Conservation (phyloP, 306 rosid genomes). For the Dalbergia cultrata region DNA sequence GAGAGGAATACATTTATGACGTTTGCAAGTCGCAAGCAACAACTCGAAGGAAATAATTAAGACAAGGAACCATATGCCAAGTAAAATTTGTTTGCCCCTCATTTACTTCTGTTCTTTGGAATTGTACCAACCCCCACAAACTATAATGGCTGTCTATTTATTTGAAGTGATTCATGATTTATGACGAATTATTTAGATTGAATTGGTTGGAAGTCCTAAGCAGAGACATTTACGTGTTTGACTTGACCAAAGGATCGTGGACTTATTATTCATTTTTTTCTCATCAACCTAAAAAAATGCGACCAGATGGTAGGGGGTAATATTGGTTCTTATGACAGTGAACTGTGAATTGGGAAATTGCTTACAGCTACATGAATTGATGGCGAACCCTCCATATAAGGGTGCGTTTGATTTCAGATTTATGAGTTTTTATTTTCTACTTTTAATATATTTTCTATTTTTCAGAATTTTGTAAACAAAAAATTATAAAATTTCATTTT, state of each 20-base stretch:
- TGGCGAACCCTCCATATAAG: neutral
- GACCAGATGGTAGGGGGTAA: neutral
- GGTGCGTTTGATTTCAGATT: no score
- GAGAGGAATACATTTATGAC: neutral
- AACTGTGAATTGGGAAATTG: neutral
- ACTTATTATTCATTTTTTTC: neutral
- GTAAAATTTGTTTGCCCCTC: neutral
- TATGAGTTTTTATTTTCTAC: no score
- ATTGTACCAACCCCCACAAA: constrained; percentile 16
- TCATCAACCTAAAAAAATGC: neutral
- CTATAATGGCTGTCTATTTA: constrained; percentile 10
- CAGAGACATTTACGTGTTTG: neutral
- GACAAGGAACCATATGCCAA: neutral
- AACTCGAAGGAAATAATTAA: neutral
- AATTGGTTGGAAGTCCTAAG: neutral
- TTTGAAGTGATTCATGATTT: neutral
- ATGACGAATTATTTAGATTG: neutral
- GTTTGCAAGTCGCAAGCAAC: neutral
- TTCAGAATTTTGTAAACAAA: no score
- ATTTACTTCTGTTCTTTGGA: neutral
- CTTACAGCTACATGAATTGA: neutral
- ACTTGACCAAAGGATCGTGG: neutral
- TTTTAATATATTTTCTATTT: no score
- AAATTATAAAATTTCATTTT: no score
- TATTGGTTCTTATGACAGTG: neutral